Percentiles rank a stretch among this genome's conserved stretches.
Conservation (phyloP, 805 yeast genomes). For the Hagleromyces aurorensis region DNA sequence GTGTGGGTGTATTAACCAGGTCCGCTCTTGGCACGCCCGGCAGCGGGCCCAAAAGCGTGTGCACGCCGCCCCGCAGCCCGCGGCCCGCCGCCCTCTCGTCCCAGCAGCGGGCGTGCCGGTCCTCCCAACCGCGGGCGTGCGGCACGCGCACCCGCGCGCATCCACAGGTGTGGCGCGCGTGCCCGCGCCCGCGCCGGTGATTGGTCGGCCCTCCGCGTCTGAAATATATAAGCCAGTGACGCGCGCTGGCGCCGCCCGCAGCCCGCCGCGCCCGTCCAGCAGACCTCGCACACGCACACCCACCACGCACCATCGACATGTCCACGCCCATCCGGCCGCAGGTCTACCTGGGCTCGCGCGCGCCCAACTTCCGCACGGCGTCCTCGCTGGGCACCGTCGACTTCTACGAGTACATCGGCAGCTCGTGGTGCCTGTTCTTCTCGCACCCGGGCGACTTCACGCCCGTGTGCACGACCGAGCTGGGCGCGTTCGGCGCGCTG, state of each 20-base stretch:
- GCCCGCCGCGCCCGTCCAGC: too few relatives aligned
- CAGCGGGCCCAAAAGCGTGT: too few relatives aligned
- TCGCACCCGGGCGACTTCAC: slow-evolving; percentile 76
- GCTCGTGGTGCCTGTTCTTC: slow-evolving; percentile 58
- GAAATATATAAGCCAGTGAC: neutral
- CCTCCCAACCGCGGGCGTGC: neutral
- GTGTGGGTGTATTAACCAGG: too few relatives aligned
- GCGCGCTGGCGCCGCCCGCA: neutral
- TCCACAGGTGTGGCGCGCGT: neutral
- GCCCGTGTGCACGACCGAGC: slow-evolving; percentile 72
- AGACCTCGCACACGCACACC: slow-evolving; percentile 2
- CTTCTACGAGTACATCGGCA: slow-evolving; percentile 56
- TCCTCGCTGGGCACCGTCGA: slow-evolving; percentile 56
- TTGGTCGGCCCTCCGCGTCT: neutral
- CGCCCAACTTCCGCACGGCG: slow-evolving; percentile 60
- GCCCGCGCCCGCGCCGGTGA: neutral
- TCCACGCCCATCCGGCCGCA: slow-evolving; percentile 9
- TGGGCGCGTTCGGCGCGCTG: slow-evolving; percentile 66
- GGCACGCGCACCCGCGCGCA: neutral
- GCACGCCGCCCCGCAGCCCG: neutral
- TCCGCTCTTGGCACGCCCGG: too few relatives aligned
- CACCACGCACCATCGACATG: too few relatives aligned
- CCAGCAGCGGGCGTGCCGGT: neutral
- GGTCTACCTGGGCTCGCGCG: slow-evolving; percentile 44
- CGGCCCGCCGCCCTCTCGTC: neutral